Base-by-base conservation (phyloP, 495 filamentous ascomycete genomes). In the Aspergillus taichungensis region DNA sequence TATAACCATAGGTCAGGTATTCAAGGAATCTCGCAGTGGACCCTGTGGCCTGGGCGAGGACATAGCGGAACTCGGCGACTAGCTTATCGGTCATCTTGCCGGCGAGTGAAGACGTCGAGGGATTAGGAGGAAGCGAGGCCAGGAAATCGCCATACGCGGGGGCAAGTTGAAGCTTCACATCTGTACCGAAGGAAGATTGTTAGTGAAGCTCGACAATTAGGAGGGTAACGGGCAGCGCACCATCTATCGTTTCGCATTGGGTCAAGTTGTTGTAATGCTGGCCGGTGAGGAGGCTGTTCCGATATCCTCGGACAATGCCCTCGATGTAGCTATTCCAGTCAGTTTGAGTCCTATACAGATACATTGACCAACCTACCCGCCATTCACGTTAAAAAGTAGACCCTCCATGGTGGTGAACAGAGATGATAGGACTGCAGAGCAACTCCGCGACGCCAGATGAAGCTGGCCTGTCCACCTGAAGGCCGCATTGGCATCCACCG, bases 121-220 rank as follows among this genome's bases (percentile, higher is more conserved):
- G 88, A 65, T 95, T 95, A 13, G 94, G 94, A 33, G 94, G 90
- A 33, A 99, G 86, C 47, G 89, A 76, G 45, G 85, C 82, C 52
- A 99, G 89, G 72, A 92, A 95, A 68, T 99, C 94, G 66, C 92
- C 94, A 63, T 99, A 99, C 46, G 92, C 83, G 32, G 94, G 92
- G 36, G 83, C 85, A 36, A 99, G 88, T 70, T 99, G 92, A 43
- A 97, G 80, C 68, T 96, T 97, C 51, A 99, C 81, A 76, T 99
- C 92, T 97, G 51, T 34, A 29, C 13, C 37, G 29, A 28, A 32
- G 28, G 50, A 41, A 29, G 7, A 45, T 10, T 49, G 45, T 13
- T 37, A 43, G 27, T 36, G 49, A 13, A 18, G 29, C 30, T 14
- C 11, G 11, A 7, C 14, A 38, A 6, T 3, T 8, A 30, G 13